Evolutionary conservation across 2,329 filamentous ascomycete genomes (phyloP), one percentile per base, ranked within the genome.

Genomic region (Tolypocladium tropicale): DNA sequence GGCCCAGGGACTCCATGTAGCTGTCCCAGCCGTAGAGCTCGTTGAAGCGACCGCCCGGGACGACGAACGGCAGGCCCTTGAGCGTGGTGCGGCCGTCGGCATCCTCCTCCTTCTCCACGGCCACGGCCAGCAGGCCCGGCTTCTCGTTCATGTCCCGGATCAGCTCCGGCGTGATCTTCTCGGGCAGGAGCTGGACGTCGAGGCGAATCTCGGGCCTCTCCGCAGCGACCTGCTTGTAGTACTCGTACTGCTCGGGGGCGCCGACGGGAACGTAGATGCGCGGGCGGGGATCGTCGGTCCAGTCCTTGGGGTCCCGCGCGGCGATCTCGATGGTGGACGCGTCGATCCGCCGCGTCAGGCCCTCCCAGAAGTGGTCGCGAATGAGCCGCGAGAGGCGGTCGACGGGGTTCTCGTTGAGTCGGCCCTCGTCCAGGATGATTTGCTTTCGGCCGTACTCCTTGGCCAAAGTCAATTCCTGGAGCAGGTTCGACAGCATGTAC

Each of bases 11-110:
- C 70, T 93, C 90, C 91, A 99, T 97, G 76, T 97, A 99, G 70
- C 91, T 96, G 73, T 99, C 94, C 94, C 94, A 99, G 51, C 93
- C 93, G 69, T 99, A 99, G 25, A 99, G 75, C 71, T 99, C 94
- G 72, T 99, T 99, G 84, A 99, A 99, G 33, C 94, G 84, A 28
- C 94, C 94, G 58, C 94, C 94, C 0, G 94, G 94, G 3, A 99
- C 94, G n/a, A 97, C 91, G 64, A 97, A 99, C 0, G 94, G 93
- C 57, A 95, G 78, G 3, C 94, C 94, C 37, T 80, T 79, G 43
- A 95, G 76, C 4, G 87, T 87, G 68, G 88, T 79, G 41, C 86
- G 86, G 39, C 66, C 65, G 50, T 62, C 59, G 5, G 82, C 81
- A 64, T 95, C 82, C 14, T 73, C 76, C 46, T 82, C 78, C 67